Percentiles rank a stretch among this genome's conserved stretches.
phyloP scores from a whole-genome alignment of 169 alveolate genomes.

The Plasmodium malariae region DNA sequence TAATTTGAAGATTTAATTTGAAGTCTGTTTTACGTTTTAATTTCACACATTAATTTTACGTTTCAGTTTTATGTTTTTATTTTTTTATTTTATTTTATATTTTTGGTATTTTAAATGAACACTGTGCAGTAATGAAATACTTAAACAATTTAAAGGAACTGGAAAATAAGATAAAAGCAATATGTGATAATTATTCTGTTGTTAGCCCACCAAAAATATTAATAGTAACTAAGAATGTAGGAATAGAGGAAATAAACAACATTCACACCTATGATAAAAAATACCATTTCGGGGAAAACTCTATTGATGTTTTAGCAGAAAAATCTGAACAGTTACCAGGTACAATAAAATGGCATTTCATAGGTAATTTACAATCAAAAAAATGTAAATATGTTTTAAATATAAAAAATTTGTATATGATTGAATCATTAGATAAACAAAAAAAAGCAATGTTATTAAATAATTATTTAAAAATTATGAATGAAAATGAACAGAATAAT shows the following conservation, averaged over 20 bases:
- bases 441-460: slow-evolving; percentile 90
- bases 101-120: neutral
- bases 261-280: slow-evolving; percentile 55
- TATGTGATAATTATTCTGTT: slow-evolving; percentile 15
- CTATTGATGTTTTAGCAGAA: slow-evolving; percentile 91
- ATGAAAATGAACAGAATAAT: slow-evolving; percentile 13
- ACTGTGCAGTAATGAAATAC: slow-evolving; percentile 27
- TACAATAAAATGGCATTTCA: slow-evolving; percentile 95
- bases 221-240: slow-evolving; percentile 65
- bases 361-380: slow-evolving; percentile 95
- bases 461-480: slow-evolving; percentile 74
- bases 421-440: slow-evolving; percentile 93
- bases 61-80: neutral
- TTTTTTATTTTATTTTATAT: neutral
- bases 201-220: slow-evolving; percentile 49
- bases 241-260: slow-evolving; percentile 53
- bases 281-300: slow-evolving; percentile 94
- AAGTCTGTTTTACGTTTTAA: too few species aligned
- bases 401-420: slow-evolving; percentile 87
- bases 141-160: slow-evolving; percentile 46
- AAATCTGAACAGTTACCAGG: slow-evolving; percentile 90
- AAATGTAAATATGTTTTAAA: slow-evolving; percentile 90
- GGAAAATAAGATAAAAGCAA: slow-evolving; percentile 39
- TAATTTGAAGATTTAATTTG: too few species aligned
- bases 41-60: too few species aligned